phyloP scores from a whole-genome alignment of 169 alveolate species.

The Eimeria sp. region DNA sequence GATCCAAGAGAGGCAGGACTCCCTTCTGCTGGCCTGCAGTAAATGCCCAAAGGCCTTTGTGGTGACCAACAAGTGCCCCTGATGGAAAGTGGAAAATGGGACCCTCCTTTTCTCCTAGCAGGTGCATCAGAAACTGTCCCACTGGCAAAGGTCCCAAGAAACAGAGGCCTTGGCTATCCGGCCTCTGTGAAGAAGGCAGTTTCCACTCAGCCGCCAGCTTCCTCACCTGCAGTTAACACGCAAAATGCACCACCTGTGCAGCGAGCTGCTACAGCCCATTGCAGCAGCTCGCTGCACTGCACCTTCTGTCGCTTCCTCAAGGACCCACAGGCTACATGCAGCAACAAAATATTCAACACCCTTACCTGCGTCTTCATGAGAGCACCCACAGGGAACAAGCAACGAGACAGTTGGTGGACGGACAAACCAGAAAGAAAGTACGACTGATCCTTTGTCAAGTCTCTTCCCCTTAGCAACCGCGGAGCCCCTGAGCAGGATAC shows the following conservation, averaged over 20 bases:
- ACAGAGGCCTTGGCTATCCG: conserved; percentile 90
- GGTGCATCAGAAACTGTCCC: conserved; percentile 77
- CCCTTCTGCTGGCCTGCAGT: conserved; percentile 90
- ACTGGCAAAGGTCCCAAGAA: conserved; percentile 87
- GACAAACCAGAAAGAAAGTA: conserved; percentile 87
- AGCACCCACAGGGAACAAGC: conserved; percentile 86
- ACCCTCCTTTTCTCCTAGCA: conserved; percentile 86
- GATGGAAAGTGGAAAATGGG: conserved; percentile 87
- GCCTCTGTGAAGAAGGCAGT: conserved; percentile 85
- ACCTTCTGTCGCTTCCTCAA: background rate
- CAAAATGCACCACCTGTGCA: background rate
- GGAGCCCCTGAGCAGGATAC: conserved; percentile 37
- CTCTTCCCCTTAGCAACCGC: conserved; percentile 70
- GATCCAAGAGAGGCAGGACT: conserved; percentile 83
- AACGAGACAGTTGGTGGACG: conserved; percentile 83
- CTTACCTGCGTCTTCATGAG: conserved; percentile 86
- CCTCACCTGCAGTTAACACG: conserved; percentile 84
- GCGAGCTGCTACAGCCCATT: background rate
- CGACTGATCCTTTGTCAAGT: conserved; percentile 87
- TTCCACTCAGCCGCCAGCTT: conserved; percentile 82
- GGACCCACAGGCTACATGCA: background rate
- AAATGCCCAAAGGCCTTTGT: conserved; percentile 87
- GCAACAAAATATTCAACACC: background rate
- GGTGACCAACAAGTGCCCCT: conserved; percentile 85
- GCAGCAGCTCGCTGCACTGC: no score